phyloP scores from a whole-genome alignment of 805 yeast genomes.

The Barnettozyma botsteinii region DNA sequence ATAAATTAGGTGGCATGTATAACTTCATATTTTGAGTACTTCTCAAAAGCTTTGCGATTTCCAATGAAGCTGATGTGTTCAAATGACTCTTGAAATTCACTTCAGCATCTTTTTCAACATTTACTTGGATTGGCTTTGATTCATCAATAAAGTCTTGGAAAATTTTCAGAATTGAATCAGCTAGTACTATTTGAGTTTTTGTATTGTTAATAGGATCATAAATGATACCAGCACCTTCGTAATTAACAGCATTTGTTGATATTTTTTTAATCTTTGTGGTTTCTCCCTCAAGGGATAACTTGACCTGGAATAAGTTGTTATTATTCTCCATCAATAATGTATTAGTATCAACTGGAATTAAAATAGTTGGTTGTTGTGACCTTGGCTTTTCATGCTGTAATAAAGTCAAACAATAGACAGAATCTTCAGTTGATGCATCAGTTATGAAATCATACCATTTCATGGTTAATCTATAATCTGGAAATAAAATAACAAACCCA shows the following conservation, averaged over 20 bases:
- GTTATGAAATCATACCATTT: conserved; percentile 22
- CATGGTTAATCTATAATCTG: conserved; percentile 32
- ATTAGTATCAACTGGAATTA: not conserved
- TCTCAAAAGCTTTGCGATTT: not conserved
- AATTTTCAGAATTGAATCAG: not conserved
- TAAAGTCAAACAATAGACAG: not conserved
- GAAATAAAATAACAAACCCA: conserved; percentile 26
- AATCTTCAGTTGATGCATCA: not conserved
- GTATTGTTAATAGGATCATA: not conserved
- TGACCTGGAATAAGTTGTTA: not conserved
- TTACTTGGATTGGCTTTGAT: not conserved
- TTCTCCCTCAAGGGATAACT: not conserved
- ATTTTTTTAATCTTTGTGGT: not conserved
- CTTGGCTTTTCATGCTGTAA: conserved; percentile 3
- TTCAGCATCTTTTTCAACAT: not conserved
- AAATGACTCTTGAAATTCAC: not conserved
- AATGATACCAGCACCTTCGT: not conserved
- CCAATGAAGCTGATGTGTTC: not conserved
- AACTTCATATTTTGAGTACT: conserved; percentile 3
- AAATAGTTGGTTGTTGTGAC: not conserved
- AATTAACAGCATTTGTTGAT: not conserved
- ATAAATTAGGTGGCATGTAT: conserved; percentile 4
- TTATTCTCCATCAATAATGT: not conserved
- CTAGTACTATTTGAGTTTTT: not conserved
- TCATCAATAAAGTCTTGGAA: not conserved